Base-by-base conservation (phyloP, 768 basidiomycete species). In the Exsudoporus frostii region DNA sequence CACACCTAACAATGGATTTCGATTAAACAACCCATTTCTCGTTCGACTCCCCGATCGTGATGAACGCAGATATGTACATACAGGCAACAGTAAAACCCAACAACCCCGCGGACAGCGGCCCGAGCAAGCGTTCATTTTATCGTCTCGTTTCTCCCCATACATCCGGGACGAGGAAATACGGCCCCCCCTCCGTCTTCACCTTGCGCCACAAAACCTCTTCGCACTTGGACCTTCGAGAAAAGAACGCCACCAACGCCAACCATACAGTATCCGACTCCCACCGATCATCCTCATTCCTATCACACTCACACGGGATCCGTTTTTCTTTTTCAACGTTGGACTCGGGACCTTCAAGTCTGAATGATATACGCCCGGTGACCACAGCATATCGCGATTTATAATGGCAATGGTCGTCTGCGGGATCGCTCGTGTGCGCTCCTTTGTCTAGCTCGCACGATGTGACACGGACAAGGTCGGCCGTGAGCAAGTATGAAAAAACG, bases 261-360 rank as follows among this genome's bases (percentile, higher is more conserved):
- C 15, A 24, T 29, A 19, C 25, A 25, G 25, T 25, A 10, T 30
- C 29, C 29, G 6, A 44, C 19, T 7, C 34, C 22, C 30, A 24
- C 29, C 29, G 29, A 30, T 30, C 29, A 30, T 17, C 20, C 11
- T 1, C 27, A 17, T 51, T 36, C 39, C 9, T 22, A 44, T 48
- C 25, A 40, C 46, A 40, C 48, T 55, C 58, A 59, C 58, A 59
- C 30, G 39, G 13, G 7, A 15, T 7, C 4, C 3, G 3, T 20
- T 38, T 7, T 20, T 37, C n/a, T 2, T 10, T 10, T 19, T 19
- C 9, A 2, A 17, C 10, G 32, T 4, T 22, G 24, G 38, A 32
- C 44, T 34, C 39, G 29, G 29, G 29, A 30, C 29, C 29, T 25
- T 30, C 29, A 4, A 30, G 29, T 30, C 11, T 11, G 29, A 30